Conservation (phyloP, 306 rosid species). For the Hippophae tibetana region DNA sequence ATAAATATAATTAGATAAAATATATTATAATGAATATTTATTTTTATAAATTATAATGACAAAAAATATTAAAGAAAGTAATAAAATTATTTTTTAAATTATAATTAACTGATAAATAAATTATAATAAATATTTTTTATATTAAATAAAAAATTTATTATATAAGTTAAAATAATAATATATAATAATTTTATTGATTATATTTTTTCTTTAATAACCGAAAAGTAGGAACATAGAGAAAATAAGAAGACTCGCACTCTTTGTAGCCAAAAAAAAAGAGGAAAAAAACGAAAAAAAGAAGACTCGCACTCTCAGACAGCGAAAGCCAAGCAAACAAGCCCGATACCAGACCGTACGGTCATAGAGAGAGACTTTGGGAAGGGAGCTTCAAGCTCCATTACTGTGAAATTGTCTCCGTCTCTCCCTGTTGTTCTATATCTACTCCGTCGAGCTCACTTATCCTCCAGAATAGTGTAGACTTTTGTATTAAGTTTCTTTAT, state of each 20-base stretch:
- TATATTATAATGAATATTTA: no score
- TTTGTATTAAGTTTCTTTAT: slow-evolving; percentile 3
- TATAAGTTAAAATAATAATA: no score
- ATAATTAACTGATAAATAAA: no score
- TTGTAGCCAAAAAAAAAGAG: not conserved
- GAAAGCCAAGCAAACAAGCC: slow-evolving; percentile 20
- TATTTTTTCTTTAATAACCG: not conserved
- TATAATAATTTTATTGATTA: no score
- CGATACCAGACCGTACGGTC: slow-evolving; percentile 37
- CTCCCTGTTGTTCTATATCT: not conserved
- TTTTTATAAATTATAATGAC: no score
- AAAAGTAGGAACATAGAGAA: no score
- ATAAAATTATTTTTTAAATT: no score
- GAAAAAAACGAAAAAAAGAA: not conserved
- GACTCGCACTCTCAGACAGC: not conserved
- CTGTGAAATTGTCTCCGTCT: slow-evolving; percentile 23
- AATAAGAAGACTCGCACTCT: no score
- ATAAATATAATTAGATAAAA: no score
- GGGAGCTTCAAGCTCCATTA: slow-evolving; percentile 16
- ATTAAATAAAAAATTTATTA: no score
- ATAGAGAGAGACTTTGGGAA: slow-evolving; percentile 6
- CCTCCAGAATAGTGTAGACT: slow-evolving; percentile 20
- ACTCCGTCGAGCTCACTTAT: slow-evolving; percentile 29
- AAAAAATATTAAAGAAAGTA: no score
- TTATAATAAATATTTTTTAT: no score